A percentile compares a stretch with the other conserved stretches of the same genome.
phyloP scores from a whole-genome alignment of 2,329 filamentous ascomycete genomes.

The Ophiocordyceps camponoti-floridani region DNA sequence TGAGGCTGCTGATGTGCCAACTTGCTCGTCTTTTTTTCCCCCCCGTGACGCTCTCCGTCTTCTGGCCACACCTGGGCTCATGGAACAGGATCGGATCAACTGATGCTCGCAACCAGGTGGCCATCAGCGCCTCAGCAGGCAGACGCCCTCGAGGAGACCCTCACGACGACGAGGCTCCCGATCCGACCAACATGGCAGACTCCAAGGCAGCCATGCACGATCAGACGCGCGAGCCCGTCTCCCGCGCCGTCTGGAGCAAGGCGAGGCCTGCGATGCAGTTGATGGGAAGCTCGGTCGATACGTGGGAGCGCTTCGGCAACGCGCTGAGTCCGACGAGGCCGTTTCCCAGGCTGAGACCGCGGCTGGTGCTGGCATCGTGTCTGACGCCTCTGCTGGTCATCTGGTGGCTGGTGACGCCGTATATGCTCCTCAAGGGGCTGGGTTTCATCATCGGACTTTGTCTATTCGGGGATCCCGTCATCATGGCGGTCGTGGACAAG shows the following conservation, averaged over 20 bases:
- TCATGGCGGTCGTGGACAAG: slow-evolving; percentile 38
- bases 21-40: not conserved
- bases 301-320: slow-evolving; percentile 32
- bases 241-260: slow-evolving; percentile 58
- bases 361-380: slow-evolving; percentile 33
- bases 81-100: slow-evolving; percentile 14
- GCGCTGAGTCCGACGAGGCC: slow-evolving; percentile 46
- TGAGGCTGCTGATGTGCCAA: too few species aligned
- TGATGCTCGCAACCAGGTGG: slow-evolving; percentile 29
- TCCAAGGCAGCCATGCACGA: slow-evolving; percentile 27
- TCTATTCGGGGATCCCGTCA: slow-evolving; percentile 67
- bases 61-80: not conserved
- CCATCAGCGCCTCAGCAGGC: slow-evolving; percentile 56
- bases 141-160: slow-evolving; percentile 55
- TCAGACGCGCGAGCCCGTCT: slow-evolving; percentile 64
- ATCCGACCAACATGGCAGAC: slow-evolving; percentile 20
- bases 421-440: slow-evolving; percentile 44
- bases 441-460: slow-evolving; percentile 53
- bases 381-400: slow-evolving; percentile 32
- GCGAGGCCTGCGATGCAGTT: slow-evolving; percentile 54
- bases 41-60: not conserved
- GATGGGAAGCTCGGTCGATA: slow-evolving; percentile 27
- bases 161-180: slow-evolving; percentile 35
- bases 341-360: slow-evolving; percentile 34
- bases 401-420: slow-evolving; percentile 36